These are phyloP conservation scores for Ustilago curta DNA, from an alignment of 1,284 basidiomycete genomes.

Conservation along the genomic window DNA sequence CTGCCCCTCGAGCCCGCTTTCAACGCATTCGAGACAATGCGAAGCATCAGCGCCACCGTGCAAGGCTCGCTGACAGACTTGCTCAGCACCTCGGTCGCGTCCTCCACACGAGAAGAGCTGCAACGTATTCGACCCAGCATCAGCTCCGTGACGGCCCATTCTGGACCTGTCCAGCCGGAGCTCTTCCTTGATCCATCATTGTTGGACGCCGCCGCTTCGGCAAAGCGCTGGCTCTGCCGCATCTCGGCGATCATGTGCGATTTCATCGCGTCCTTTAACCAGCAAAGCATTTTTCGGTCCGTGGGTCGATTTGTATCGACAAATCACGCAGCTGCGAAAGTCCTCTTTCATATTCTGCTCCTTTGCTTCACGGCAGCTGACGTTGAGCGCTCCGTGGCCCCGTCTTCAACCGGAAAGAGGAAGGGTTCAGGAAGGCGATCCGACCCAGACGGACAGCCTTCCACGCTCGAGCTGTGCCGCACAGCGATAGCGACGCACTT, in stretches of 20 bases:
- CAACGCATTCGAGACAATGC: constrained; percentile 25
- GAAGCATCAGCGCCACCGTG: constrained; percentile 13
- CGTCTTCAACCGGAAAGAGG: constrained; percentile 46
- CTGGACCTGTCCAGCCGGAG: neutral
- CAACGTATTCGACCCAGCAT: constrained; percentile 27
- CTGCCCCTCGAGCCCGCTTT: constrained; percentile 22
- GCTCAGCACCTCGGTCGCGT: constrained; percentile 8
- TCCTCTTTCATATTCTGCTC: constrained; percentile 80
- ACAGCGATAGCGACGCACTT: constrained; percentile 64
- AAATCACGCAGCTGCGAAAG: constrained; percentile 76
- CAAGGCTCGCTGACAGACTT: constrained; percentile 1
- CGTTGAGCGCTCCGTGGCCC: constrained; percentile 32
- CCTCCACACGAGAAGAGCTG: constrained; percentile 18
- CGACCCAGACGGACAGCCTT: neutral
- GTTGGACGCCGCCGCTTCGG: constrained; percentile 70
- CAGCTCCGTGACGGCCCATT: neutral
- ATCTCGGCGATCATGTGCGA: constrained; percentile 77
- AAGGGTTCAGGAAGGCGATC: constrained; percentile 7
- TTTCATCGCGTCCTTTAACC: constrained; percentile 71
- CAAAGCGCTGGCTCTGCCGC: constrained; percentile 77
- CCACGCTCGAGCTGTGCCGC: constrained; percentile 11
- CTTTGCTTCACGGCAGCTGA: constrained; percentile 70
- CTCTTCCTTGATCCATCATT: constrained; percentile 9
- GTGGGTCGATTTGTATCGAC: constrained; percentile 75
- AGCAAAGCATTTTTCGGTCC: constrained; percentile 77